Evolutionary conservation across 768 basidiomycete species (phyloP), one percentile per base, ranked within the genome.

Genomic region (Lentinula guzmanii): DNA sequence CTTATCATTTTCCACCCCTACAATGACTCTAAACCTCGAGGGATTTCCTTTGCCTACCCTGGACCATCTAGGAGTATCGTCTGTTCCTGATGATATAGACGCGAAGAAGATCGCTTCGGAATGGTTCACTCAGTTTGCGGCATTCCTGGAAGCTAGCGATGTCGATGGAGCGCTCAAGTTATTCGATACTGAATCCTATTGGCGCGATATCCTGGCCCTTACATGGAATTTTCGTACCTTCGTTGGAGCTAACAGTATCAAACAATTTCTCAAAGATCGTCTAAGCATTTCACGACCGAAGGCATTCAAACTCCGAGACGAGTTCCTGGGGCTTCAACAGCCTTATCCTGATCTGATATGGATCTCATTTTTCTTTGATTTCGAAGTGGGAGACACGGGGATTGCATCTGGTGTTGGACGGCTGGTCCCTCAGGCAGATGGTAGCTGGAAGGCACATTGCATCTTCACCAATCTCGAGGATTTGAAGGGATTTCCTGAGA

Each of bases 151-250:
- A 18, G 43, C 61, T 5, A 62, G 55, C 52, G 64, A 70, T 50
- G 52, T 68, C 4, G 63, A 69, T 3, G 65, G 56, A 3, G 52
- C 72, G n/a, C 48, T 60, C 15, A 33, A 52, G 18, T 67, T 75
- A 42, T 72, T 77, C 62, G 62, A 70, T n/a, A 61, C 66, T 1
- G 73, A 74, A 55, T 72, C 68, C 1, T 74, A 76, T 61, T 85
- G 84, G 85, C 74, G 81, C 21, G 85, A 86, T 65, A 72, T 79
- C 34, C 66, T 82, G 13, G 70, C 80, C 1, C 69, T 85, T 46
- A 85, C 86, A 0, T 83, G 79, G 77, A 75, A 81, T 65, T 76
- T 86, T 64, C 77, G 81, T 6, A 81, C 81, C 1, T 76, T 84
- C 64, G 69, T 71, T 2, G 74, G 75, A 1, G 63, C 64, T 18